A percentile compares a stretch with the other conserved stretches of the same genome.
Evolutionary conservation across 1,284 basidiomycete genomes (phyloP).

Genomic region (Ustilago vetiveriae): DNA sequence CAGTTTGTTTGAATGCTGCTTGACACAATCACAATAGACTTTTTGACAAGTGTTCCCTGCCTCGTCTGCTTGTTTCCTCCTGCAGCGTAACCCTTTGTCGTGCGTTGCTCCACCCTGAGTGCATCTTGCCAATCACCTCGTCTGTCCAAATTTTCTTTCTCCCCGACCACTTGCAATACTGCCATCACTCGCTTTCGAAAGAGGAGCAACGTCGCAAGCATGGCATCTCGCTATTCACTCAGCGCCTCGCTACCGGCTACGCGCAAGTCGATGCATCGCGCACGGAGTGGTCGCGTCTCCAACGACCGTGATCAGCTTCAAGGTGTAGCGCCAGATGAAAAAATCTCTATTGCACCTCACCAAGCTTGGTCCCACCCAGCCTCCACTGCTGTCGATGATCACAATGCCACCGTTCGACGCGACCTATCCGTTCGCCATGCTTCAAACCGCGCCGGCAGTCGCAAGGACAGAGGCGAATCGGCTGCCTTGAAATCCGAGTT

Average conservation of each 20-base stretch:
- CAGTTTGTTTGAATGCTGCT: no score
- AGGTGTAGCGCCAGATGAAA: slow-evolving; percentile 6
- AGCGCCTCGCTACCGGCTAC: slow-evolving; percentile 38
- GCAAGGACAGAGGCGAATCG: not conserved
- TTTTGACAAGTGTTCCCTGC: no score
- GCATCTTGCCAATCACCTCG: not conserved
- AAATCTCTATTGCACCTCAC: slow-evolving; percentile 17
- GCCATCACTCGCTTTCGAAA: not conserved
- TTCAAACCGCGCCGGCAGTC: not conserved
- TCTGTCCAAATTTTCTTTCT: not conserved
- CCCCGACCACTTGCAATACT: not conserved
- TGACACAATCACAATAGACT: no score
- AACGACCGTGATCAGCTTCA: not conserved
- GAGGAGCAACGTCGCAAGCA: slow-evolving; percentile 5
- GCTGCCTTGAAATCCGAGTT: slow-evolving; percentile 16
- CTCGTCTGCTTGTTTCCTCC: no score
- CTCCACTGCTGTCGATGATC: not conserved
- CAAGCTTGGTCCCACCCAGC: slow-evolving; percentile 4
- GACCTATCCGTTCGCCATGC: slow-evolving; percentile 21
- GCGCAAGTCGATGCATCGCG: slow-evolving; percentile 39
- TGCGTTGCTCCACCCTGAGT: not conserved
- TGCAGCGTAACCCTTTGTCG: not conserved
- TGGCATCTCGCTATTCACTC: slow-evolving; percentile 45
- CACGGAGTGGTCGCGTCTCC: not conserved
- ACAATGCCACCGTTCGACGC: not conserved